Conservation (phyloP, 78 protist species). For the Emiliania huxleyi region DNA sequence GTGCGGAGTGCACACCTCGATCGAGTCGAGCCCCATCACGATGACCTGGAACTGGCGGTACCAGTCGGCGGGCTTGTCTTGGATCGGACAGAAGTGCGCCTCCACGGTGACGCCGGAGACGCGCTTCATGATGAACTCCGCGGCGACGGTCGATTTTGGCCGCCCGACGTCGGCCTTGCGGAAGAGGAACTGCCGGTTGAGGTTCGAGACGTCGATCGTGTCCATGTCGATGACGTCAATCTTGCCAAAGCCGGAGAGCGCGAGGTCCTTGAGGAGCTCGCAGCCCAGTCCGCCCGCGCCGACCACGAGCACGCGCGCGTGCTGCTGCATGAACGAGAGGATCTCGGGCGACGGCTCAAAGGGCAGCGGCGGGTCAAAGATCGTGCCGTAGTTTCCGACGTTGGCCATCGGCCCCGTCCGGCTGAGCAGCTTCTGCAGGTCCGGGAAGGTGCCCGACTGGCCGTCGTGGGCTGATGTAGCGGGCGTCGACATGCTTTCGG, state of each 20-base stretch:
- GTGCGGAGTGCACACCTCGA: too few species aligned
- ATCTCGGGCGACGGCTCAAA: not conserved
- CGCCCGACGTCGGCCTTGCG: conserved; percentile 82
- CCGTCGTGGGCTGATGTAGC: not conserved
- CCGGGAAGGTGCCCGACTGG: not conserved
- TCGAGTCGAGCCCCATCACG: conserved; percentile 95
- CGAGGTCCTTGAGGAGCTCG: conserved; percentile 92
- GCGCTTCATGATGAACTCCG: conserved; percentile 86
- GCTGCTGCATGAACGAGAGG: not conserved
- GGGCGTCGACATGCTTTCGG: too few species aligned
- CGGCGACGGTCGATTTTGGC: conserved; percentile 92
- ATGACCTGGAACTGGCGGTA: conserved; percentile 87
- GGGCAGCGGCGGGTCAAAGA: not conserved
- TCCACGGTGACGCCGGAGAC: conserved; percentile 81
- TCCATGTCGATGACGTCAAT: conserved; percentile 95
- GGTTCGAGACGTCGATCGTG: conserved; percentile 89
- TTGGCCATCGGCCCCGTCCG: conserved; percentile 26
- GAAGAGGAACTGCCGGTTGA: conserved; percentile 95
- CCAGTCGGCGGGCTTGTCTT: conserved; percentile 76
- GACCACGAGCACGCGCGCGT: conserved; percentile 69
- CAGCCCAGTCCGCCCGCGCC: conserved; percentile 99
- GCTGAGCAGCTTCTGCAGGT: not conserved
- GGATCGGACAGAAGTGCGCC: conserved; percentile 83
- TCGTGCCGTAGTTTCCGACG: not conserved
- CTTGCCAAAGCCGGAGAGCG: conserved; percentile 85